Percentiles rank a stretch among this genome's conserved stretches.
Evolutionary conservation across 2,329 filamentous ascomycete genomes (phyloP).

Genomic region (Catunica adiposa): DNA sequence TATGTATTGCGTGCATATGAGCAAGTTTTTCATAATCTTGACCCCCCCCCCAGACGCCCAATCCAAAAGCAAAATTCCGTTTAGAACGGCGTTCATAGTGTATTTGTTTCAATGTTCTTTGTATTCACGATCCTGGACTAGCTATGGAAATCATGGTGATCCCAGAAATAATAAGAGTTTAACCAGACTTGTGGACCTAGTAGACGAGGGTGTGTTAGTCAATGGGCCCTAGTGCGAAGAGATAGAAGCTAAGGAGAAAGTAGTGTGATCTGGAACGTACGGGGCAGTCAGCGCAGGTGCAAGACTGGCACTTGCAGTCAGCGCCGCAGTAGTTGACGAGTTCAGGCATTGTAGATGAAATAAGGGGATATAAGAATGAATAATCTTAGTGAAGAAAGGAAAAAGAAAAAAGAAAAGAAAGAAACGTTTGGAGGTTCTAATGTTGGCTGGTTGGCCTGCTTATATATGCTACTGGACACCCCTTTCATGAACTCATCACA

Average conservation of each 20-base stretch:
- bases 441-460: too few species aligned
- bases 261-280: conserved; percentile 20
- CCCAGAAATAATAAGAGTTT: background rate
- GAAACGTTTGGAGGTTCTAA: background rate
- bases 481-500: too few species aligned
- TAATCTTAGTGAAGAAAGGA: background rate
- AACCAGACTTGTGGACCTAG: background rate
- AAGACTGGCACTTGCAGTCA: conserved; percentile 26
- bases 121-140: background rate
- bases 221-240: background rate
- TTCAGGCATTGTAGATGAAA: conserved; percentile 26
- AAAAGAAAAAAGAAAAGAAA: background rate
- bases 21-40: background rate
- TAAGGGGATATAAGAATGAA: background rate
- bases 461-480: too few species aligned
- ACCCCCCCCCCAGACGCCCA: background rate
- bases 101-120: background rate
- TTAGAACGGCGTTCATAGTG: background rate
- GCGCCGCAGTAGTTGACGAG: conserved; percentile 28
- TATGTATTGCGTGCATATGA: conserved; percentile 5
- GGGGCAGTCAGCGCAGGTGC: conserved; percentile 28
- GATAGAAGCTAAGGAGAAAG: background rate
- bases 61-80: background rate
- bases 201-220: background rate
- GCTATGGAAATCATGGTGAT: too few species aligned